Evolutionary conservation across 371 early-diverging fungal species (phyloP).

Genomic region (Conidiobolus incongruus): DNA sequence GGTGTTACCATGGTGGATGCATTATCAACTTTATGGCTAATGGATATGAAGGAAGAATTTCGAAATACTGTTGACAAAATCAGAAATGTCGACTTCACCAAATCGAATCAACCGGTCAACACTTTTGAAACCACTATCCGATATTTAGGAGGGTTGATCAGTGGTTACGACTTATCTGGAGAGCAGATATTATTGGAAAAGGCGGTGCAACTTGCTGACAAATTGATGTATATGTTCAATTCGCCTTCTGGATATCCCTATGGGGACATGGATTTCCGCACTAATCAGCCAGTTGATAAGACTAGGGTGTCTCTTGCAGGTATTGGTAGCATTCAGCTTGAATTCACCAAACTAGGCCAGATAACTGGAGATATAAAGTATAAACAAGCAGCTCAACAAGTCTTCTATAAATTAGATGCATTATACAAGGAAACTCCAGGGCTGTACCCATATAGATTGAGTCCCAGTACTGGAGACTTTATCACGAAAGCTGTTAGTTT

Average conservation of each 20-base stretch:
- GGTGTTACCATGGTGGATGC: conserved; percentile 56
- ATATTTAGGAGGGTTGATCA: conserved; percentile 63
- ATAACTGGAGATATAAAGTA: neutral
- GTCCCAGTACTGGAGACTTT: neutral
- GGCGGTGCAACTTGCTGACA: conserved; percentile 30
- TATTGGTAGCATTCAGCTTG: neutral
- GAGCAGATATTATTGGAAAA: conserved; percentile 21
- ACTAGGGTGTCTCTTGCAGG: neutral
- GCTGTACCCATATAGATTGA: too few relatives aligned
- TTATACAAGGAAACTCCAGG: neutral
- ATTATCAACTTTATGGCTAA: conserved; percentile 53
- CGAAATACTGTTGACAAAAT: conserved; percentile 28
- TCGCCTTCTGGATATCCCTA: neutral
- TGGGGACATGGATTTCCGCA: neutral
- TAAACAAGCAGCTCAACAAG: neutral
- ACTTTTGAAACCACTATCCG: conserved; percentile 78
- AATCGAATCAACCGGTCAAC: too few relatives aligned
- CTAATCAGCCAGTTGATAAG: neutral
- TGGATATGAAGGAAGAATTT: conserved; percentile 51
- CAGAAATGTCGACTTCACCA: conserved; percentile 17
- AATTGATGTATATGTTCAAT: conserved; percentile 13
- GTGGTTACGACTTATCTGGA: conserved; percentile 43
- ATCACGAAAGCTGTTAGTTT: neutral
- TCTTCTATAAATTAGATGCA: neutral
- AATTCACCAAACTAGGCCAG: neutral